A percentile compares a stretch with the other conserved stretches of the same genome.
These are phyloP conservation scores for Bolboschoenoplectus hybrid DNA, from an alignment of 202 grass and related monocot genomes.

Conservation along the genomic window DNA sequence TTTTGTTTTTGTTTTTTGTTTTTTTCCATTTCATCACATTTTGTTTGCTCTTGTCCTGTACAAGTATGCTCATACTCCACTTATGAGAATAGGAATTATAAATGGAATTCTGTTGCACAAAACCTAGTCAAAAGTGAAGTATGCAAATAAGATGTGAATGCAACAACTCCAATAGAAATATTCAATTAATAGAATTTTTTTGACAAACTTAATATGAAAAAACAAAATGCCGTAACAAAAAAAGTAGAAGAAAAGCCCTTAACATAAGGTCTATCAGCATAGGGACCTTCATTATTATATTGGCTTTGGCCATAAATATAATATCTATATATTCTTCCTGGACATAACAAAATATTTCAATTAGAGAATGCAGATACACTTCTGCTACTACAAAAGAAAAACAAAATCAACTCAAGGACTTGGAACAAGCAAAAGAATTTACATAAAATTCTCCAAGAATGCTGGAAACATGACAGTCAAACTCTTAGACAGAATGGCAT, in stretches of 20 bases:
- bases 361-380: not conserved
- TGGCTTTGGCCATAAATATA: not conserved
- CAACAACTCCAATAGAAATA: not conserved
- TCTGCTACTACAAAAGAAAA: not conserved
- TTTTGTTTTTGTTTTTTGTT: not conserved
- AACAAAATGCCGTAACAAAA: not conserved
- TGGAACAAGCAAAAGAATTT: constrained; percentile 4
- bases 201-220: not conserved
- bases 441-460: constrained; percentile 13
- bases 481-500: not conserved
- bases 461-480: not conserved
- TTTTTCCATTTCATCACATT: constrained; percentile 20
- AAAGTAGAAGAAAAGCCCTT: not conserved
- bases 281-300: not conserved
- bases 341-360: constrained; percentile 4
- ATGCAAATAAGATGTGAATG: constrained; percentile 10
- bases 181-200: not conserved
- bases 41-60: constrained; percentile 15
- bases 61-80: not conserved
- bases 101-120: not conserved
- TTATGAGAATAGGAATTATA: not conserved
- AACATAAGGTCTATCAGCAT: not conserved
- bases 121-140: not conserved
- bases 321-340: not conserved
- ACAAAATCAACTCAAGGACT: not conserved